Base-by-base conservation (phyloP, 805 yeast species). In the Wickerhamomyces canadensis region DNA sequence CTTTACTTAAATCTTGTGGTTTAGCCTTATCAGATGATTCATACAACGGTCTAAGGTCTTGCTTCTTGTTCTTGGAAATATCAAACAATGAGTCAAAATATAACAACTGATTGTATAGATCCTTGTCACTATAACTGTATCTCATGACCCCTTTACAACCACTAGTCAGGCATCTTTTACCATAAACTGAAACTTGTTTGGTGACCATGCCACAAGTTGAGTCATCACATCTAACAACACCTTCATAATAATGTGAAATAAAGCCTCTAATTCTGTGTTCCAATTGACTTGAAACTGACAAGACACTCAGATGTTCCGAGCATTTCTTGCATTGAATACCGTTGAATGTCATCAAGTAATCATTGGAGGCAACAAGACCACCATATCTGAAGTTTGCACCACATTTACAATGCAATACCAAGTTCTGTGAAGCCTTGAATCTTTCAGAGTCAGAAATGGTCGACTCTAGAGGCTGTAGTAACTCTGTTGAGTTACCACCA, bases 151-250 rank as follows among this genome's bases (percentile, higher is more conserved):
- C 97, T 51, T 84, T 82, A 41, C 78, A 73, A 27, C 66, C 51
- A 70, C 72, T 40, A 59, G 59, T 29, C 41, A 87, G 68, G 58
- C 98, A 88, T 47, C 91, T 72, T 48, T 80, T 77, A 36, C 98
- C 98, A 53, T 85, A 87, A 4, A 89, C 96, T 16, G 89, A 78
- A 18, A 93, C 72, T 54, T 89, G 95, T 44, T 96, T 71, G 0
- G 97, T 89, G 13, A 70, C 69, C 36, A 76, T 67, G 2, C 84
- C 85, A 63, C 98, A 91, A 2, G 93, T 73, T 6, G 78, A 56
- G 51, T 93, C 97, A 57, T 84, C 94, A 64, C 99, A 93, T 0
- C 60, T 62, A 32, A 88, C 64, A 86, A 93, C 78, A 5, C 89
- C 91, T n/a, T 84, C 79, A 57, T 93, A 93, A 58, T 89, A 93